phyloP scores from a whole-genome alignment of 2,329 filamentous ascomycete genomes.

The Xylariaceae sp. region DNA sequence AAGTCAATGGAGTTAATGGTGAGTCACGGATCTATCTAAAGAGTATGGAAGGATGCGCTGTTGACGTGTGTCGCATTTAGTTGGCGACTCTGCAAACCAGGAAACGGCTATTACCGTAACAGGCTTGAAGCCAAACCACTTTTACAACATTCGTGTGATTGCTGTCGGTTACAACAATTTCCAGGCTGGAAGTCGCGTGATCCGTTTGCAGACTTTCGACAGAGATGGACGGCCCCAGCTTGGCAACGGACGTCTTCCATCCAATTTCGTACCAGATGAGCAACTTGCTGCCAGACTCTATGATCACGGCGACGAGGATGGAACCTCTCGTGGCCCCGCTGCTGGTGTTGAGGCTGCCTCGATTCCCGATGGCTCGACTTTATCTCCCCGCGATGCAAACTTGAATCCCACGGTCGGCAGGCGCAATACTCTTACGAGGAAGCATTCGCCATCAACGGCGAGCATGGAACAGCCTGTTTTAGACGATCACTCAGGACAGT shows the following conservation, averaged over 20 bases:
- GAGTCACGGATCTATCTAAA: constrained; percentile 31
- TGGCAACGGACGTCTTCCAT: constrained; percentile 51
- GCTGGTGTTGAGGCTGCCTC: constrained; percentile 57
- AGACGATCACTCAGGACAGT: constrained; percentile 55
- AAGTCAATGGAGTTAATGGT: constrained; percentile 91
- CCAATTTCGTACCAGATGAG: constrained; percentile 52
- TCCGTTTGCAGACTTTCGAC: constrained; percentile 74
- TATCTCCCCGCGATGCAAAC: constrained; percentile 62
- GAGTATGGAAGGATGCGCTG: constrained; percentile 1
- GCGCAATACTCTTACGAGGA: constrained; percentile 66
- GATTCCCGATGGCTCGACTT: constrained; percentile 54
- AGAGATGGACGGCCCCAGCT: constrained; percentile 59
- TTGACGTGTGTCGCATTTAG: constrained; percentile 38
- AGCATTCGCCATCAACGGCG: constrained; percentile 66
- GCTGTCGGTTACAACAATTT: constrained; percentile 90
- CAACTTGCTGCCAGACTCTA: constrained; percentile 36
- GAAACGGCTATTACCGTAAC: constrained; percentile 90
- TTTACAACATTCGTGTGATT: constrained; percentile 90
- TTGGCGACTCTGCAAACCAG: constrained; percentile 75
- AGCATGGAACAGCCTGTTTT: constrained; percentile 46
- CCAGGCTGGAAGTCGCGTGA: constrained; percentile 78
- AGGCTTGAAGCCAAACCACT: constrained; percentile 77
- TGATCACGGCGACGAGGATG: constrained; percentile 47
- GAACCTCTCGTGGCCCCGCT: constrained; percentile 44
- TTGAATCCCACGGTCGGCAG: constrained; percentile 37